Conservation (phyloP, 495 filamentous ascomycete species). For the Hypoxylon intermedium region DNA sequence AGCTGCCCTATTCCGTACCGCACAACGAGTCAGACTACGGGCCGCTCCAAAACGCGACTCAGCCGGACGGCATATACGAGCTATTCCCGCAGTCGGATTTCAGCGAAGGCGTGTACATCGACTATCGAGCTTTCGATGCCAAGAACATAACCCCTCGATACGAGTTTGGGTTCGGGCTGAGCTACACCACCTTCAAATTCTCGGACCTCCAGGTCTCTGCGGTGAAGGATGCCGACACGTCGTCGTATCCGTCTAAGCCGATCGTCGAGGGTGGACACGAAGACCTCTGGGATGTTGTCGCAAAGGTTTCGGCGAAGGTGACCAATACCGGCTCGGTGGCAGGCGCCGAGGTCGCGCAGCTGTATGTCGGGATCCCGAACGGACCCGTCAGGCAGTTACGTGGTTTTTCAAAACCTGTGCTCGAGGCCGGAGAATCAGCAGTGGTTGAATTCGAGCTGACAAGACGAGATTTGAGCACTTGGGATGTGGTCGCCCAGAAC, state of each 20-base stretch:
- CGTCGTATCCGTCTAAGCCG: slow-evolving; percentile 44
- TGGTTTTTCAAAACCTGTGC: slow-evolving; percentile 68
- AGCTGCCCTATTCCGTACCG: slow-evolving; percentile 76
- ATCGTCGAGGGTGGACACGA: slow-evolving; percentile 64
- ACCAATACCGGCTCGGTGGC: slow-evolving; percentile 61
- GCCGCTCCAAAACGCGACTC: slow-evolving; percentile 43
- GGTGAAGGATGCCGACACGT: slow-evolving; percentile 36
- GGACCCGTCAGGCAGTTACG: slow-evolving; percentile 64
- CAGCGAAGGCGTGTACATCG: slow-evolving; percentile 68
- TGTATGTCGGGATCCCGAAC: slow-evolving; percentile 67
- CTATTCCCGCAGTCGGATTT: slow-evolving; percentile 68
- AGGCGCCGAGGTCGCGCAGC: slow-evolving; percentile 66
- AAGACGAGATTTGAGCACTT: slow-evolving; percentile 70
- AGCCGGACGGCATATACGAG: slow-evolving; percentile 44
- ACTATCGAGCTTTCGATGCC: slow-evolving; percentile 71
- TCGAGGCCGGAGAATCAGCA: slow-evolving; percentile 51
- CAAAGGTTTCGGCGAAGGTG: slow-evolving; percentile 59
- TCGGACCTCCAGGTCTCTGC: slow-evolving; percentile 49
- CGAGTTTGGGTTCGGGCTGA: slow-evolving; percentile 76
- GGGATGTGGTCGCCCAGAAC: slow-evolving; percentile 66
- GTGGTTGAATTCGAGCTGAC: slow-evolving; percentile 64
- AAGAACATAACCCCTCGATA: slow-evolving; percentile 69
- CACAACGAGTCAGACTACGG: slow-evolving; percentile 67
- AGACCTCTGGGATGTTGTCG: slow-evolving; percentile 65
- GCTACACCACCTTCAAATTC: slow-evolving; percentile 70